Conservation (phyloP, 2,329 filamentous ascomycete species). For the Helminthosporium solani region DNA sequence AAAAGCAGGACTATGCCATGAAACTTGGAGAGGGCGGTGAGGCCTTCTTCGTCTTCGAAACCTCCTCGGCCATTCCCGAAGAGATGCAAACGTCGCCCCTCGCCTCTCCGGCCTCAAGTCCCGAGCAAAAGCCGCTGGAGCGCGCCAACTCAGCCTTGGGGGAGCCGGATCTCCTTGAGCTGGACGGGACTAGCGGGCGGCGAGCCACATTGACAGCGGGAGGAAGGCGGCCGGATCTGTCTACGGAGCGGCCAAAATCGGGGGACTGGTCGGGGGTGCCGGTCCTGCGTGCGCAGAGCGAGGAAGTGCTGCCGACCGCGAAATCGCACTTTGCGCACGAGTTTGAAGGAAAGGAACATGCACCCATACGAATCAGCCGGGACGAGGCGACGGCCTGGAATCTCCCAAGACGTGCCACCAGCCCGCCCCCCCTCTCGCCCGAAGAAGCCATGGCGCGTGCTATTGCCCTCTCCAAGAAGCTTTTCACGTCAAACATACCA, state of each 20-base stretch:
- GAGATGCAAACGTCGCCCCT: conserved; percentile 92
- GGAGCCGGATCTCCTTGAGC: conserved; percentile 69
- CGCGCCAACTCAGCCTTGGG: conserved; percentile 53
- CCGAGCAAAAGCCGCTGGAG: conserved; percentile 60
- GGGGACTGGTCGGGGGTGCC: conserved; percentile 40
- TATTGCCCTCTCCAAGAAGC: conserved; percentile 78
- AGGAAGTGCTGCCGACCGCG: conserved; percentile 51
- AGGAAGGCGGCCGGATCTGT: conserved; percentile 23
- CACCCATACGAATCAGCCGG: conserved; percentile 35
- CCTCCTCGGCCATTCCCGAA: conserved; percentile 85
- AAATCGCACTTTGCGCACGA: conserved; percentile 40
- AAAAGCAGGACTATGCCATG: conserved; percentile 93
- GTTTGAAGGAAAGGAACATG: conserved; percentile 28
- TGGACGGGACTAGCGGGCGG: conserved; percentile 51
- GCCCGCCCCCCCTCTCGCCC: conserved; percentile 70
- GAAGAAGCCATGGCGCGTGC: conserved; percentile 81
- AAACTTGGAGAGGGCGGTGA: conserved; percentile 97
- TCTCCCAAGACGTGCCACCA: conserved; percentile 60
- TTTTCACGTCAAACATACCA: conserved; percentile 88
- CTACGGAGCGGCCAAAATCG: conserved; percentile 27
- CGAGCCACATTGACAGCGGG: conserved; percentile 36
- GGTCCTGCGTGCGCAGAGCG: conserved; percentile 52
- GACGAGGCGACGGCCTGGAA: conserved; percentile 41
- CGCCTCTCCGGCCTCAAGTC: conserved; percentile 85
- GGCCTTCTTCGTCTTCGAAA: conserved; percentile 98